Evolutionary conservation across 805 yeast species (phyloP).

Genomic region (Lipomyces yamanashiensis): DNA sequence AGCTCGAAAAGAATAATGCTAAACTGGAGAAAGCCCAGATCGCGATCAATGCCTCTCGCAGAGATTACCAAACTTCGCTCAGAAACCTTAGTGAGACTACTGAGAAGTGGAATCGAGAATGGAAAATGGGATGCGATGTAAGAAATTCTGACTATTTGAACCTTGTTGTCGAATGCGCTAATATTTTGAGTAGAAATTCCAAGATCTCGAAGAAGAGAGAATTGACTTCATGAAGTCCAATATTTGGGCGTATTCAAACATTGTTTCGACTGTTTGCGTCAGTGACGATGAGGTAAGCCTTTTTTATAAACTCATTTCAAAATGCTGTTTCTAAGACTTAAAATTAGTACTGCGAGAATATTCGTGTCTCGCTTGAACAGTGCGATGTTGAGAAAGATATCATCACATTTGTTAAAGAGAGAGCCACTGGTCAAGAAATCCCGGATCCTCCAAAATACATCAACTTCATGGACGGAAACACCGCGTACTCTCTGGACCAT

Average conservation of each 20-base stretch:
- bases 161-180: neutral
- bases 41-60: slow-evolving; percentile 47
- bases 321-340: neutral
- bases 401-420: slow-evolving; percentile 54
- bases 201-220: slow-evolving; percentile 72
- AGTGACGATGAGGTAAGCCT: slow-evolving; percentile 59
- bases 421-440: slow-evolving; percentile 69
- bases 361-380: slow-evolving; percentile 68
- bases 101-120: slow-evolving; percentile 70
- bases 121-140: slow-evolving; percentile 63
- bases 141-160: neutral
- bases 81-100: slow-evolving; percentile 59
- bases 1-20: slow-evolving; percentile 62
- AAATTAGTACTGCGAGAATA: slow-evolving; percentile 64
- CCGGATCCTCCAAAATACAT: slow-evolving; percentile 63
- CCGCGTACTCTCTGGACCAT: slow-evolving; percentile 40
- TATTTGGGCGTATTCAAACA: slow-evolving; percentile 78
- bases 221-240: slow-evolving; percentile 70
- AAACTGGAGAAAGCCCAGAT: slow-evolving; percentile 58
- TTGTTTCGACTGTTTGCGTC: slow-evolving; percentile 75
- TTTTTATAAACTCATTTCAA: too few species aligned
- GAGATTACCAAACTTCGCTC: slow-evolving; percentile 63
- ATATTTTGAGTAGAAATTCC: slow-evolving; percentile 49
- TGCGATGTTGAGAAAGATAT: slow-evolving; percentile 68
- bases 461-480: slow-evolving; percentile 58